phyloP scores from a whole-genome alignment of 441 rosid species.

The Macaranga tanarius region DNA sequence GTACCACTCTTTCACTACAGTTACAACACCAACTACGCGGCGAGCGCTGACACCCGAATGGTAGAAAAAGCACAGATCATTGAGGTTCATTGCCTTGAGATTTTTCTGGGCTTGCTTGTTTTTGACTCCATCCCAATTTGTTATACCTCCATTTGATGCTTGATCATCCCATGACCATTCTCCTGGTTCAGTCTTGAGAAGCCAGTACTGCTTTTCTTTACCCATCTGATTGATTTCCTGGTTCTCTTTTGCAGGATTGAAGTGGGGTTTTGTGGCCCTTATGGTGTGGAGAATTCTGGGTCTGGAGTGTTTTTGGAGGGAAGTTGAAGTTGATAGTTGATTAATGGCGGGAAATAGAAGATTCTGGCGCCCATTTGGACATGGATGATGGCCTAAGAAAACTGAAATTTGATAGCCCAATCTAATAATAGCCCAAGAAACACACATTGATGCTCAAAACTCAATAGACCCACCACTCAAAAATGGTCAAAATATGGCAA shows the following conservation, averaged over 20 bases:
- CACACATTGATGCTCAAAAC: no score
- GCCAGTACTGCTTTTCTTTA: slow-evolving; percentile 55
- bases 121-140: slow-evolving; percentile 92
- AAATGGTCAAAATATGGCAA: neutral
- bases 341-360: slow-evolving; percentile 2
- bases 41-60: slow-evolving; percentile 77
- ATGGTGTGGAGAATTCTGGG: neutral
- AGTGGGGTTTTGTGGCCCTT: neutral
- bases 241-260: neutral
- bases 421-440: no score
- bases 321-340: neutral
- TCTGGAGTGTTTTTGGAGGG: neutral
- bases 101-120: slow-evolving; percentile 88
- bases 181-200: slow-evolving; percentile 83
- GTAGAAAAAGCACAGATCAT: slow-evolving; percentile 90
- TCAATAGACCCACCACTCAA: no score
- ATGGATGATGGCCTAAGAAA: no score
- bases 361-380: no score
- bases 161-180: slow-evolving; percentile 99
- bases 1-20: slow-evolving; percentile 64
- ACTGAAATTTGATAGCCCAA: no score
- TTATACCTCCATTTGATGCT: slow-evolving; percentile 57
- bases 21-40: slow-evolving; percentile 73
- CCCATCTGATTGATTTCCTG: slow-evolving; percentile 26
- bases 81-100: slow-evolving; percentile 66